Evolutionary conservation across 495 filamentous ascomycete genomes (phyloP).

Genomic region (Xylaria scruposa): DNA sequence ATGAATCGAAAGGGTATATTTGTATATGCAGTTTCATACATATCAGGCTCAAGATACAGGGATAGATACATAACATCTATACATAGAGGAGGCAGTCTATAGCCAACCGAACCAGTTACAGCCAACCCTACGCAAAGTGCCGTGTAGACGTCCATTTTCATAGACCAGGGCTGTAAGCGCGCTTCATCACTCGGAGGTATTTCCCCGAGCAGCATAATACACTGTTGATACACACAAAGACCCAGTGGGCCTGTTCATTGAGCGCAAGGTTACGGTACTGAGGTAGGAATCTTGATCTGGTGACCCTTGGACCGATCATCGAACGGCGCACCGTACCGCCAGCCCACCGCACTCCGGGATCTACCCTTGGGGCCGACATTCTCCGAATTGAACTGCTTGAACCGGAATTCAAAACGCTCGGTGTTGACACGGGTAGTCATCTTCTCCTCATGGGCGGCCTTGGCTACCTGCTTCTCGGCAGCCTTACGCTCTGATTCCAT

Average conservation of each 20-base stretch:
- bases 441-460: constrained; percentile 48
- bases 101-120: constrained; percentile 7
- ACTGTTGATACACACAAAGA: constrained; percentile 32
- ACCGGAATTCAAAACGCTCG: constrained; percentile 77
- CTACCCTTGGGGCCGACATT: constrained; percentile 55
- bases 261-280: constrained; percentile 39
- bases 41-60: constrained; percentile 15
- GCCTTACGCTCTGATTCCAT: constrained; percentile 43
- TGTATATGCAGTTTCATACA: constrained; percentile 26
- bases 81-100: constrained; percentile 33
- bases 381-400: constrained; percentile 67
- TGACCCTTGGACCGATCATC: constrained; percentile 55
- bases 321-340: constrained; percentile 59
- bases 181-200: constrained; percentile 13
- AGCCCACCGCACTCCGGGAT: constrained; percentile 63
- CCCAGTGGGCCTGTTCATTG: not conserved
- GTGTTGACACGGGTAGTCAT: constrained; percentile 53
- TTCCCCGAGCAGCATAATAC: constrained; percentile 27
- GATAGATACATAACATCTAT: constrained; percentile 29
- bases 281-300: constrained; percentile 55
- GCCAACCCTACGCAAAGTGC: not conserved
- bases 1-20: constrained; percentile 33
- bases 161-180: constrained; percentile 12
- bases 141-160: constrained; percentile 10
- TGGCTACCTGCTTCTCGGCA: constrained; percentile 50